Evolutionary conservation across 1,284 basidiomycete species (phyloP).

Genomic region (Leccinum solheimii): DNA sequence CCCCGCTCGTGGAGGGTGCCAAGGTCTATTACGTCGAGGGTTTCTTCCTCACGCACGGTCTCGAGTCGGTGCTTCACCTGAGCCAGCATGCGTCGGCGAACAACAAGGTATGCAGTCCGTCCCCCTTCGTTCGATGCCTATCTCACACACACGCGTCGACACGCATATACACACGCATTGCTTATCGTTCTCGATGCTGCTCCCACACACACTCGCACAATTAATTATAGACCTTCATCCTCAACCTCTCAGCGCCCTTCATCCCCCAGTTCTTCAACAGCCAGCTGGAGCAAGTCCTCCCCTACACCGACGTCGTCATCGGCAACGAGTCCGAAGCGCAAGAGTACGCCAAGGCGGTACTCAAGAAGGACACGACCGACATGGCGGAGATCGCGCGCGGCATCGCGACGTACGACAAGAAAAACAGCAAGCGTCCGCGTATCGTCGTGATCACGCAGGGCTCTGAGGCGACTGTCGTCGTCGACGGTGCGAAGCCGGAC

Average conservation of each 20-base stretch:
- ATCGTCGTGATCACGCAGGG: constrained; percentile 94
- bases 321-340: constrained; percentile 96
- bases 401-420: constrained; percentile 64
- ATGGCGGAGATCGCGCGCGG: constrained; percentile 69
- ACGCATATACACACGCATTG: background rate
- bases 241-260: constrained; percentile 98
- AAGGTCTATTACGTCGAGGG: constrained; percentile 95
- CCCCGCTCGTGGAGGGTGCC: constrained; percentile 77
- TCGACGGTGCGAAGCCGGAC: constrained; percentile 60
- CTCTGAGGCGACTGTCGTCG: constrained; percentile 78
- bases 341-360: constrained; percentile 76
- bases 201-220: background rate
- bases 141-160: background rate
- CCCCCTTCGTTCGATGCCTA: background rate
- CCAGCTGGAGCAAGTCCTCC: constrained; percentile 78
- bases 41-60: constrained; percentile 96
- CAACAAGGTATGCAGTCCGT: constrained; percentile 60
- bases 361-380: constrained; percentile 59
- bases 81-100: constrained; percentile 79
- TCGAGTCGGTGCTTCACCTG: constrained; percentile 72
- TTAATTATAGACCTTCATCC: constrained; percentile 65
- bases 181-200: background rate
- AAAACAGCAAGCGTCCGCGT: constrained; percentile 75
- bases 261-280: constrained; percentile 93
- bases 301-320: constrained; percentile 85